Conservation (phyloP, 2,329 filamentous ascomycete genomes). For the Trichoderma gracile region DNA sequence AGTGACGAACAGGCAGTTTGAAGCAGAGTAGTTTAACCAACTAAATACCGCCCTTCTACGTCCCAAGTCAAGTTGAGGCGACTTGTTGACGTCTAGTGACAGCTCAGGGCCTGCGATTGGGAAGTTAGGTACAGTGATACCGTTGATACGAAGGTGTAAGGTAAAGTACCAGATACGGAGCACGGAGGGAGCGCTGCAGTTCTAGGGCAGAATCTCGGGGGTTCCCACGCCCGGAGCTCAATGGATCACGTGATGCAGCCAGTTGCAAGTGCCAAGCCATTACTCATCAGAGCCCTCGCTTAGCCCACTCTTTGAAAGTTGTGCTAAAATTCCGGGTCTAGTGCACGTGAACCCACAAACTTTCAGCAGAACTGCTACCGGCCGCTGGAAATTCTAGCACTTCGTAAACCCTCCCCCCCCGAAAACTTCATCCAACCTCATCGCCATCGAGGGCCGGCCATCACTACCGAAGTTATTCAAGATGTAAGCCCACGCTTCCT, state of each 20-base stretch:
- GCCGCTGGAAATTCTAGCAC: conserved; percentile 44
- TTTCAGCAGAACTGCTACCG: conserved; percentile 38
- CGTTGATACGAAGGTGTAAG: too few species aligned
- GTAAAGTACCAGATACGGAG: too few species aligned
- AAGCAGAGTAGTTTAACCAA: too few species aligned
- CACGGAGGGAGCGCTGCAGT: too few species aligned
- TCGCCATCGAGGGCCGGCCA: conserved; percentile 45
- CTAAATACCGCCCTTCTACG: too few species aligned
- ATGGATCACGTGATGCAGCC: conserved; percentile 28
- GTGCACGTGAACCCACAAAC: conserved; percentile 49
- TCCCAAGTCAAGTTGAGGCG: too few species aligned
- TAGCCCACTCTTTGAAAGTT: conserved; percentile 34
- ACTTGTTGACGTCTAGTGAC: too few species aligned
- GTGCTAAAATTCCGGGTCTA: conserved; percentile 31
- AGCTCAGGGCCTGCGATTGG: too few species aligned
- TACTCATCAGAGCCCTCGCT: conserved; percentile 45
- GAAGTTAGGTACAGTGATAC: too few species aligned
- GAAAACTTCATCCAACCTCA: conserved; percentile 39
- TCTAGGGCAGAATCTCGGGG: not conserved
- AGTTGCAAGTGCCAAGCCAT: conserved; percentile 25
- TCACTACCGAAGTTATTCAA: conserved; percentile 46
- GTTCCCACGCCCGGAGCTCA: too few species aligned
- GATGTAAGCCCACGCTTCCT: conserved; percentile 43
- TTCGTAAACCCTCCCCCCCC: conserved; percentile 45
- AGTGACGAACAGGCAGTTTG: too few species aligned